These are phyloP conservation scores for Trichoderma aggressivum DNA, from an alignment of 2,329 filamentous ascomycete genomes.

Conservation along the genomic window DNA sequence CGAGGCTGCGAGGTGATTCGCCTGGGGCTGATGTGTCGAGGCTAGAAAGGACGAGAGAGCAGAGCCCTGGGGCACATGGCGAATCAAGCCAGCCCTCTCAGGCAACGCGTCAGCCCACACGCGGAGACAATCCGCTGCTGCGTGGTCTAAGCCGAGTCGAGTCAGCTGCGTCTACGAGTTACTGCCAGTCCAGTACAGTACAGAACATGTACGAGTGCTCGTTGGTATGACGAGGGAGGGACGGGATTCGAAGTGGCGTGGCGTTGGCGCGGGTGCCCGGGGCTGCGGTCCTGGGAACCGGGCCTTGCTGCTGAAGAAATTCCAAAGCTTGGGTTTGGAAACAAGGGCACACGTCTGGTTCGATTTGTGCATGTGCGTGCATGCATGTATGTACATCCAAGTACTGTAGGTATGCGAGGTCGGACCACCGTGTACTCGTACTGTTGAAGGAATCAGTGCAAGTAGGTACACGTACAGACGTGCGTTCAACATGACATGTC, in stretches of 20 bases:
- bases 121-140: not conserved
- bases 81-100: slow-evolving; percentile 1
- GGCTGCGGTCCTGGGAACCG: not conserved
- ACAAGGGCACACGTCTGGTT: not conserved
- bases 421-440: not conserved
- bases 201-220: not conserved
- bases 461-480: not conserved
- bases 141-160: not conserved
- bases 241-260: not conserved
- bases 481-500: not conserved
- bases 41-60: not conserved
- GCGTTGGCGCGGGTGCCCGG: not conserved
- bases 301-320: not conserved
- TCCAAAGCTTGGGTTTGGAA: not conserved
- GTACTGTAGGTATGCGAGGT: too few relatives aligned
- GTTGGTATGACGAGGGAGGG: not conserved
- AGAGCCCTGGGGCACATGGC: not conserved
- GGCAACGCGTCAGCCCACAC: slow-evolving; percentile 18
- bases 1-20: slow-evolving; percentile 15
- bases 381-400: not conserved
- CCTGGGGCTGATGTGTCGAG: not conserved
- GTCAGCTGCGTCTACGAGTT: not conserved
- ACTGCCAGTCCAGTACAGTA: not conserved
- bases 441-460: not conserved
- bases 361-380: not conserved